Conservation (phyloP, 192 early-diverging fungal genomes). For the Gaertneriomyces semiglobifer region DNA sequence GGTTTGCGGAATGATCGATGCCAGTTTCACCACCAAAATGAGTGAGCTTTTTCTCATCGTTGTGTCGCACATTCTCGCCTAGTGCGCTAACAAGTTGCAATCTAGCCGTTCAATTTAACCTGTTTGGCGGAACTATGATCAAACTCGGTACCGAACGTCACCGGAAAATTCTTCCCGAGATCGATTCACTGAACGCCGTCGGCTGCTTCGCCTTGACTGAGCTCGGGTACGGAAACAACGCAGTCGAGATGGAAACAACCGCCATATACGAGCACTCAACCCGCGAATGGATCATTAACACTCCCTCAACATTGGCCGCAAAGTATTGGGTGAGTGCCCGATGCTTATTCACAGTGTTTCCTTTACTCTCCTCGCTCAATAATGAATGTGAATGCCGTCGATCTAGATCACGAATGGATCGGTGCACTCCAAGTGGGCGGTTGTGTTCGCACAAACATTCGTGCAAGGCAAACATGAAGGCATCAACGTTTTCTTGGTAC, state of each 20-base stretch:
- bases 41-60: conserved; percentile 19
- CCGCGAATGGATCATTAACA: conserved; percentile 72
- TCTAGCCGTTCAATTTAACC: too few species aligned
- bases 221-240: conserved; percentile 78
- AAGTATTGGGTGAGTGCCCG: conserved; percentile 59
- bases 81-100: too few species aligned
- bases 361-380: too few species aligned
- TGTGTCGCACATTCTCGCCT: too few species aligned
- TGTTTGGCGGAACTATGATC: conserved; percentile 50
- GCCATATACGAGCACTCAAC: conserved; percentile 54
- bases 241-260: conserved; percentile 75
- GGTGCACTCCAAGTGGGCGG: conserved; percentile 66
- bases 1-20: conserved; percentile 70
- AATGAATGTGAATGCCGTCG: too few species aligned
- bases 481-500: conserved; percentile 68
- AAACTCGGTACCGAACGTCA: conserved; percentile 73
- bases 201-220: conserved; percentile 79
- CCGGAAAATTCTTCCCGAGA: conserved; percentile 56
- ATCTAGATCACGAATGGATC: conserved; percentile 66
- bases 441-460: conserved; percentile 75
- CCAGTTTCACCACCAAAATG: conserved; percentile 69
- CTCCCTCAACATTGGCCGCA: conserved; percentile 64
- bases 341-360: too few species aligned
- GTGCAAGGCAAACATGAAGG: conserved; percentile 70
- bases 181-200: conserved; percentile 62